phyloP scores from a whole-genome alignment of 768 basidiomycete species.

The Lactifluus volemus region DNA sequence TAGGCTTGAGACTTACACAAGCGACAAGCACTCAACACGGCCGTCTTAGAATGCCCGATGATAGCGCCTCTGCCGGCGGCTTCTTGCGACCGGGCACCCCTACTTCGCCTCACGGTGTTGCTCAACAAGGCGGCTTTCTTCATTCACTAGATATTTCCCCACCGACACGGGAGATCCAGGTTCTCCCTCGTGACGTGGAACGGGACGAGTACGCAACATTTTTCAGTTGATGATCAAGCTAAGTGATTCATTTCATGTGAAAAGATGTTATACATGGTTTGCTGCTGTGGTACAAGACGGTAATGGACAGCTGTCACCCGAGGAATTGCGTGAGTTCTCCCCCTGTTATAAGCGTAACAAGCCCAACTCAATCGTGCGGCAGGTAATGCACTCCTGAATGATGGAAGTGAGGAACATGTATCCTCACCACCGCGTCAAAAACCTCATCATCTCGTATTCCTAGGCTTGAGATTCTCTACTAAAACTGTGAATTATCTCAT shows the following conservation, averaged over 20 bases:
- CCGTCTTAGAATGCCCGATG: no score
- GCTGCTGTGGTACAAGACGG: constrained; percentile 3
- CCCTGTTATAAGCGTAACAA: not conserved
- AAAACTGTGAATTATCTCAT: constrained; percentile 6
- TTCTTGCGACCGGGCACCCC: not conserved
- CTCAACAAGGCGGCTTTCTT: not conserved
- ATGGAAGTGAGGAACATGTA: not conserved
- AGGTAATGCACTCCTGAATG: constrained; percentile 5
- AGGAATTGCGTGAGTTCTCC: constrained; percentile 4
- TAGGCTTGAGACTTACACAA: not conserved
- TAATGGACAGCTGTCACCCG: not conserved
- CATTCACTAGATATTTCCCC: not conserved
- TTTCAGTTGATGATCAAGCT: not conserved
- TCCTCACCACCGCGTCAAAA: not conserved
- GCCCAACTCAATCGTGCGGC: not conserved
- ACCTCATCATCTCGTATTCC: not conserved
- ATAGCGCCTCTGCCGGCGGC: not conserved
- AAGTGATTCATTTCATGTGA: not conserved
- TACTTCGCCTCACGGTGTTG: not conserved
- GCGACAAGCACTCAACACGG: not conserved
- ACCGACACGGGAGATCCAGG: not conserved
- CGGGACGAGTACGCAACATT: not conserved
- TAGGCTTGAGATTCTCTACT: not conserved
- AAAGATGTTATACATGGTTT: constrained; percentile 1
- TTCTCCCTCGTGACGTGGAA: not conserved